Conservation (phyloP, 2,329 filamentous ascomycete genomes). For the Arthroderma sp. region DNA sequence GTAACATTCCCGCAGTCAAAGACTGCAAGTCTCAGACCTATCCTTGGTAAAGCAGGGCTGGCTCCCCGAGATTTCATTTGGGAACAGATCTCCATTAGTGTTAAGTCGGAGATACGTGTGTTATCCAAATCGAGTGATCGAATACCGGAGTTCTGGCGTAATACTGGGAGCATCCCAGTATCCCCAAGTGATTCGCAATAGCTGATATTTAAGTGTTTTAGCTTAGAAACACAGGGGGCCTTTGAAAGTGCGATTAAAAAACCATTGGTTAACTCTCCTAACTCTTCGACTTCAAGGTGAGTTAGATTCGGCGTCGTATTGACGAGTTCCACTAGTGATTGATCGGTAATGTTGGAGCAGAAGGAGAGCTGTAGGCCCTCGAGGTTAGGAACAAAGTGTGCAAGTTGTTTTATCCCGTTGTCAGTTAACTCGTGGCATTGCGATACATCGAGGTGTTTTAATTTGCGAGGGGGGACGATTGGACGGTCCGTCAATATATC, state of each 20-base stretch:
- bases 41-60: slow-evolving; percentile 34
- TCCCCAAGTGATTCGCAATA: slow-evolving; percentile 83
- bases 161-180: slow-evolving; percentile 64
- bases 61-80: slow-evolving; percentile 57
- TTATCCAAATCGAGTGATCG: slow-evolving; percentile 78
- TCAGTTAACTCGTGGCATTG: slow-evolving; percentile 64
- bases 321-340: slow-evolving; percentile 57
- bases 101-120: slow-evolving; percentile 75
- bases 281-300: slow-evolving; percentile 80
- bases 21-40: slow-evolving; percentile 63
- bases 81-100: slow-evolving; percentile 70
- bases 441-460: slow-evolving; percentile 76
- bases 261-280: slow-evolving; percentile 61
- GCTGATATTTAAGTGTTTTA: slow-evolving; percentile 75
- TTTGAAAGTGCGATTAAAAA: slow-evolving; percentile 62
- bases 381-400: slow-evolving; percentile 61
- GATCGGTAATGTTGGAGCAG: slow-evolving; percentile 60
- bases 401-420: slow-evolving; percentile 55
- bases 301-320: slow-evolving; percentile 64
- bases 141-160: slow-evolving; percentile 60
- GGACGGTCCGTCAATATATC: slow-evolving; percentile 68
- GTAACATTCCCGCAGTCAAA: slow-evolving; percentile 90
- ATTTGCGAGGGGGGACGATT: slow-evolving; percentile 59
- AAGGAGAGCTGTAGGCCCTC: slow-evolving; percentile 75
- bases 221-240: slow-evolving; percentile 54